These are phyloP conservation scores for Aspergillus udagawae DNA, from an alignment of 2,329 filamentous ascomycete species.

Conservation along the genomic window DNA sequence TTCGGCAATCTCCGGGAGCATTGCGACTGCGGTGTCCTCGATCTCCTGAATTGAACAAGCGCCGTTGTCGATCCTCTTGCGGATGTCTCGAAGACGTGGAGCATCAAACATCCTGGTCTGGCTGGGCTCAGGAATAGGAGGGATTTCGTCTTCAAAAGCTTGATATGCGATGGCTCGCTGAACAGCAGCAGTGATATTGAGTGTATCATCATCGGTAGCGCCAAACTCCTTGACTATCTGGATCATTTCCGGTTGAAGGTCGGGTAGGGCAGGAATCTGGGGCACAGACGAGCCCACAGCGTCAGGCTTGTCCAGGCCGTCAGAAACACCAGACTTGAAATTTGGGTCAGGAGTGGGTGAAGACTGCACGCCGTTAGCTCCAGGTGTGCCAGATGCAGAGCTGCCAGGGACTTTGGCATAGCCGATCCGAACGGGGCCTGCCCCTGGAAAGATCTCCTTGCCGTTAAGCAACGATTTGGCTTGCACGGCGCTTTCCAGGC, in stretches of 20 bases:
- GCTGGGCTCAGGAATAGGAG: constrained; percentile 80
- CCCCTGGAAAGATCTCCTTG: constrained; percentile 97
- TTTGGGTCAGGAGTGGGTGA: constrained; percentile 90
- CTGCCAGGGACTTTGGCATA: constrained; percentile 94
- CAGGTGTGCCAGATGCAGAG: constrained; percentile 73
- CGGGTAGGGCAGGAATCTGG: constrained; percentile 66
- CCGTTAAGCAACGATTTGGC: constrained; percentile 87
- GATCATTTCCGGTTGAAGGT: constrained; percentile 78
- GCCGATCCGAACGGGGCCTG: constrained; percentile 90
- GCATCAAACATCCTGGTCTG: constrained; percentile 89
- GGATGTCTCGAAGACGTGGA: constrained; percentile 88
- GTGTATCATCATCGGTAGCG: constrained; percentile 72
- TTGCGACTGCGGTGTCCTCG: constrained; percentile 84
- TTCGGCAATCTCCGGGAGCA: constrained; percentile 96
- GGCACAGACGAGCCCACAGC: constrained; percentile 35
- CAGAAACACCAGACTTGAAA: constrained; percentile 33
- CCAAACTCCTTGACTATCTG: constrained; percentile 87
- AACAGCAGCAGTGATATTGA: constrained; percentile 68
- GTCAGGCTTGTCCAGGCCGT: constrained; percentile 28
- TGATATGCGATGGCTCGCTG: constrained; percentile 73
- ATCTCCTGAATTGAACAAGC: constrained; percentile 81
- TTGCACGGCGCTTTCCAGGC: constrained; percentile 81
- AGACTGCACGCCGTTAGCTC: constrained; percentile 79
- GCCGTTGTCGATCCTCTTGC: constrained; percentile 96
- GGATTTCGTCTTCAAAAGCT: constrained; percentile 74